These are phyloP conservation scores for Cicer yamashitae DNA, from an alignment of 306 rosid species.

Conservation along the genomic window DNA sequence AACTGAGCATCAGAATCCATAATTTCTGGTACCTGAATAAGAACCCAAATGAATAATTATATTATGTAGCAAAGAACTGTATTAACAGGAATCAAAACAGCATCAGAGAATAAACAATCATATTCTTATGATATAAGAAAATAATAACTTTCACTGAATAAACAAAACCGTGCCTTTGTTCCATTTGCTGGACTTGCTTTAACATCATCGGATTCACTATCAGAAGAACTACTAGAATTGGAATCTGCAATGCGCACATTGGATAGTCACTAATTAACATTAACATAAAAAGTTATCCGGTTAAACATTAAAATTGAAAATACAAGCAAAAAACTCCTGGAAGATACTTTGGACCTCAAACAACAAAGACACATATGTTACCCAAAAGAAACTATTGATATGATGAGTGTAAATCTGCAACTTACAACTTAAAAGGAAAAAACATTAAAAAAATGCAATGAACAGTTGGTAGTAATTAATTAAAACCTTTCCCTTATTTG, in stretches of 20 bases:
- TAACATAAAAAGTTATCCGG: slow-evolving; percentile 10
- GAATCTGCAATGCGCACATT: slow-evolving; percentile 50
- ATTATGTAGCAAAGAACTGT: slow-evolving; percentile 18
- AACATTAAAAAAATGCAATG: neutral
- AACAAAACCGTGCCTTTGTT: slow-evolving; percentile 54
- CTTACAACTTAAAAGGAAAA: neutral
- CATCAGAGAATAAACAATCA: slow-evolving; percentile 43
- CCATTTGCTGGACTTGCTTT: slow-evolving; percentile 57
- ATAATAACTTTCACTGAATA: slow-evolving; percentile 1
- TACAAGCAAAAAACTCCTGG: slow-evolving; percentile 2
- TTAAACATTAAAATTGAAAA: slow-evolving; percentile 27
- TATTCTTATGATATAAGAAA: slow-evolving; percentile 13
- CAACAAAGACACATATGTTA: slow-evolving; percentile 30
- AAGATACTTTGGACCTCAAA: slow-evolving; percentile 35
- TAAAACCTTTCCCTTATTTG: neutral
- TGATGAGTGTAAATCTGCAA: neutral
- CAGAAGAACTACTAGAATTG: slow-evolving; percentile 67
- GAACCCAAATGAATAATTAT: slow-evolving; percentile 29
- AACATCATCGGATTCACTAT: slow-evolving; percentile 59
- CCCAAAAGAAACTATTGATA: slow-evolving; percentile 13
- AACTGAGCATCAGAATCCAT: slow-evolving; percentile 52
- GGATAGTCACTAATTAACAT: slow-evolving; percentile 30
- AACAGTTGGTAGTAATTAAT: neutral
- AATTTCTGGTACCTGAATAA: slow-evolving; percentile 62
- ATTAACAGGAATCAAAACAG: slow-evolving; percentile 22